Evolutionary conservation across 257 asterid species (phyloP), one percentile per base, ranked within the genome.

Genomic region (Gardenia jasminoides): DNA sequence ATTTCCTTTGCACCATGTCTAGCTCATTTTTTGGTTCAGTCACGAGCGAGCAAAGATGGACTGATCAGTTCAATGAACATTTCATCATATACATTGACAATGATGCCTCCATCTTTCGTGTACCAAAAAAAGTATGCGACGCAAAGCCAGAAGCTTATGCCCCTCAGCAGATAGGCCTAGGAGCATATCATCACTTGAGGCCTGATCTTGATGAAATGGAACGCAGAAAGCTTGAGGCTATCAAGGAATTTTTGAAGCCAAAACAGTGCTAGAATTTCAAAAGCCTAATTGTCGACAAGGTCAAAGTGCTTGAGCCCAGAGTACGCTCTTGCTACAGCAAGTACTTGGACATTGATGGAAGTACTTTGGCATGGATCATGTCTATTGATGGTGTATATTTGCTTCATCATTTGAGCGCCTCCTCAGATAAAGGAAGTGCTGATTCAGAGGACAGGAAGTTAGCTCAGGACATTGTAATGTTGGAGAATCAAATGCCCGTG

Each of bases 401-500:
- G 70, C 85, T 88, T 20, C 77, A 81, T 9, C 75, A 73, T 4
- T 56, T 86, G 39, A 82, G 69, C 13, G 59, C 72, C 15, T 30
- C 11, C 1, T 74, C 41, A 36, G 41, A 36, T 36, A 36, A 36
- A 36, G 41, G 41, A 36, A 36, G 4, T 36, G 41, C 4, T 36
- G 41, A 19, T 46, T 26, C 54, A 3, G 30, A 69, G 15, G 20
- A 43, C 17, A 74, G 15, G 17, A 19, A 78, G 10, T 50, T 80
- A 5, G 78, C 76, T 1, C 41, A 66, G 67, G 90, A 88, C n/a
- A 41, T 84, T 15, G 0, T 83, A 20, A 84, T 83, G 88, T 64
- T 88, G 70, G 92, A 88, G 84, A 88, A 88, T 43, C 92, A 88
- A 83, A 83, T 88, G 9, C 90, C 92, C 0, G 9, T 11, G 12